Conservation (phyloP, 1,284 basidiomycete species). For the Amylostereum chailletii region DNA sequence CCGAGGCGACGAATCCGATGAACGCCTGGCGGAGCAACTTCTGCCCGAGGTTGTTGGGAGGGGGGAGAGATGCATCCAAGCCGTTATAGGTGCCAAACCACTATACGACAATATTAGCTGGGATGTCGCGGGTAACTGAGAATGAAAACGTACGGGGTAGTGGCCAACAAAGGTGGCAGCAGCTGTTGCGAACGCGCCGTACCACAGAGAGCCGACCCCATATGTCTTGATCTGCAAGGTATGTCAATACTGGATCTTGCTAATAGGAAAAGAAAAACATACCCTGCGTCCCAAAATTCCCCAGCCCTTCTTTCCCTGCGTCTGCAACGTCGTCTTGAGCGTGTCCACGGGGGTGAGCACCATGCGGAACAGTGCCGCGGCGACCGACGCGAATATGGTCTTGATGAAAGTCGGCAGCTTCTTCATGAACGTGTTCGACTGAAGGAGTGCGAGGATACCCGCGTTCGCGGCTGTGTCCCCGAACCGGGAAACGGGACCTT, state of each 20-base stretch:
- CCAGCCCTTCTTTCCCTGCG: conserved; percentile 68
- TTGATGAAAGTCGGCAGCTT: conserved; percentile 54
- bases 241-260: not conserved
- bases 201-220: conserved; percentile 77
- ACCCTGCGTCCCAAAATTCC: conserved; percentile 59
- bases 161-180: conserved; percentile 89
- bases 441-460: conserved; percentile 69
- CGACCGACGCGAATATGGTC: conserved; percentile 62
- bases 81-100: conserved; percentile 84
- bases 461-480: conserved; percentile 85
- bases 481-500: conserved; percentile 74
- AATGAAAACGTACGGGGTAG: conserved; percentile 48
- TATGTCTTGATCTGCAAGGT: conserved; percentile 52
- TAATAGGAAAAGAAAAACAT: conserved; percentile 12
- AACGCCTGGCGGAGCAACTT: conserved; percentile 72
- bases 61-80: conserved; percentile 56
- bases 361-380: conserved; percentile 77
- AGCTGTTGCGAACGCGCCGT: conserved; percentile 81
- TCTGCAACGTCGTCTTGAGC: conserved; percentile 87
- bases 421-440: conserved; percentile 61
- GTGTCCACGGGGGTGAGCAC: conserved; percentile 84
- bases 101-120: conserved; percentile 20
- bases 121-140: not conserved
- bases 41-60: conserved; percentile 40
- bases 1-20: conserved; percentile 79